phyloP scores from a whole-genome alignment of 768 basidiomycete species.

The Amanita rubescens region DNA sequence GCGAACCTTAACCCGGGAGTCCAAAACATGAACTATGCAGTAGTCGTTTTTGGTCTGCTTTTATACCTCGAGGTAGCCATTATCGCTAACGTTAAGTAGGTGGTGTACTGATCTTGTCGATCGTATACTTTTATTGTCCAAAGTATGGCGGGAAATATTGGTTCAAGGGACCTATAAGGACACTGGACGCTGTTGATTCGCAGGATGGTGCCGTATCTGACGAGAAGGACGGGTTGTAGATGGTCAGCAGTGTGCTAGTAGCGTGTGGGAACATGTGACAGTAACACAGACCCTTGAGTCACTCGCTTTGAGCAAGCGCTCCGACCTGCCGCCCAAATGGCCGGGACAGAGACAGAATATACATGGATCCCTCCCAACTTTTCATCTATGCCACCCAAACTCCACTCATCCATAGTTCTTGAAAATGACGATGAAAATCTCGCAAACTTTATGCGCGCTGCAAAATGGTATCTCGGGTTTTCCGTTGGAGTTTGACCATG shows the following conservation, averaged over 20 bases:
- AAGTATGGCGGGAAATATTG: conserved; percentile 58
- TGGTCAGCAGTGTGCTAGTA: no score
- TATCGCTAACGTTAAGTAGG: neutral
- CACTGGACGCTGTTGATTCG: no score
- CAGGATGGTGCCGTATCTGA: no score
- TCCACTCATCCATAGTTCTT: neutral
- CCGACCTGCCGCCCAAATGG: no score
- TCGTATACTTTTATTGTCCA: conserved; percentile 64
- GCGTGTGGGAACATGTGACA: no score
- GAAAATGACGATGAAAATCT: conserved; percentile 15
- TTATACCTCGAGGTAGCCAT: neutral
- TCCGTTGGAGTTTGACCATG: neutral
- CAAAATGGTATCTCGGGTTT: conserved; percentile 39
- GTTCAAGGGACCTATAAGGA: no score
- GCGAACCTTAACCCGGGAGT: conserved; percentile 35
- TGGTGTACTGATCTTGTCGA: conserved; percentile 46
- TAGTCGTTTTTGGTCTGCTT: conserved; percentile 50
- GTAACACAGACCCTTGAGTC: no score
- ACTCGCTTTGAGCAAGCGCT: no score
- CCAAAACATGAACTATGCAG: conserved; percentile 61
- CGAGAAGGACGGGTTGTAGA: no score
- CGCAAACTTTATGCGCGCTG: conserved; percentile 46
- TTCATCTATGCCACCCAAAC: neutral
- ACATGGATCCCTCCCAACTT: neutral
- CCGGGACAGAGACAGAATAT: neutral